A percentile compares a stretch with the other conserved stretches of the same genome.
phyloP scores from a whole-genome alignment of 1,139 yeast species.

The Taphrina populina region DNA sequence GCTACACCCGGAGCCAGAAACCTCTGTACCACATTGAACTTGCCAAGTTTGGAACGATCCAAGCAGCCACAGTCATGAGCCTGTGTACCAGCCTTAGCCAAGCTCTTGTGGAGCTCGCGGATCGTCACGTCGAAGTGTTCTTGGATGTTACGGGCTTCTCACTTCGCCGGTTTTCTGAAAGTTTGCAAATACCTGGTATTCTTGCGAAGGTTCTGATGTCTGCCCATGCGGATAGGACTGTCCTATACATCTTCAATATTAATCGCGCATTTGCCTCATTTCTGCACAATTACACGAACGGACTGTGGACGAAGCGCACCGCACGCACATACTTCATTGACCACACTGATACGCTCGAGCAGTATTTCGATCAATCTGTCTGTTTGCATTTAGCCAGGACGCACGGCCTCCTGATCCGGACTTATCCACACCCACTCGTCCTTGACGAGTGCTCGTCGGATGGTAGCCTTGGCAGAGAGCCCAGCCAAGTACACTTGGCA shows the following conservation, averaged over 20 bases:
- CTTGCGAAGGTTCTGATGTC: not conserved
- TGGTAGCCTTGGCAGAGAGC: no score
- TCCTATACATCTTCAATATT: conserved; percentile 6
- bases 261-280: conserved; percentile 2
- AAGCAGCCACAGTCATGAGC: conserved; percentile 7
- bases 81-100: conserved; percentile 5
- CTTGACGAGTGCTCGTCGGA: not conserved
- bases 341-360: conserved; percentile 6
- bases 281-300: not conserved
- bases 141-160: conserved; percentile 12
- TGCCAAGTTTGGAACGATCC: not conserved
- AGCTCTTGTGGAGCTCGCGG: not conserved
- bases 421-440: conserved; percentile 1
- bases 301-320: not conserved
- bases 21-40: conserved; percentile 1
- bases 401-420: conserved; percentile 1
- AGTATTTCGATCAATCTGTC: conserved; percentile 4
- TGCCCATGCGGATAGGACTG: not conserved
- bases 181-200: not conserved
- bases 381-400: not conserved
- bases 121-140: not conserved
- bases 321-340: not conserved
- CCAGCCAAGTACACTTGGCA: not conserved
- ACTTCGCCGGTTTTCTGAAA: not conserved
- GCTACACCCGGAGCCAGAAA: conserved; percentile 4